Percentiles rank a stretch among this genome's conserved stretches.
Conservation (phyloP, 2,329 filamentous ascomycete genomes). For the Trematosphaeria pertusa region DNA sequence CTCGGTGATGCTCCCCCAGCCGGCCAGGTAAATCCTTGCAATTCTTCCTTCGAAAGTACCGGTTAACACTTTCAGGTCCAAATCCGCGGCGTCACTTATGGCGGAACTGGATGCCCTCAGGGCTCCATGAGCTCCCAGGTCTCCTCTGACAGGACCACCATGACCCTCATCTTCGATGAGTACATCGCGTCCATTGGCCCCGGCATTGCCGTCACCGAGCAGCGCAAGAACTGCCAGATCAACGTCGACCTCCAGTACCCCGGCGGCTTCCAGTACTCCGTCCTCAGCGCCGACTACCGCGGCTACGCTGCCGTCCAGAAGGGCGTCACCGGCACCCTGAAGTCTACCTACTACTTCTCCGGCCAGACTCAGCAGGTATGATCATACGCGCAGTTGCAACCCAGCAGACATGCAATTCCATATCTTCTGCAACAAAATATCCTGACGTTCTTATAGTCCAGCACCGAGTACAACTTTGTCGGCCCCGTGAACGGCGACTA, state of each 20-base stretch:
- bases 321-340: constrained; percentile 57
- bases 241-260: constrained; percentile 61
- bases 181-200: constrained; percentile 60
- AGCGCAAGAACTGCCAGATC: constrained; percentile 62
- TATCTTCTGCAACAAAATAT: background rate
- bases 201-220: constrained; percentile 50
- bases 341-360: constrained; percentile 64
- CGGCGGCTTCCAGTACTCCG: constrained; percentile 60
- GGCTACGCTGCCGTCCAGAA: constrained; percentile 57
- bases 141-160: constrained; percentile 51
- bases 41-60: background rate
- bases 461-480: constrained; percentile 48
- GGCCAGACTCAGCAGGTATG: constrained; percentile 53
- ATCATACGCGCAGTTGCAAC: no score
- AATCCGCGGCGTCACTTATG: constrained; percentile 54
- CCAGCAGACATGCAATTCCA: no score
- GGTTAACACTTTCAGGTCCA: constrained; percentile 43
- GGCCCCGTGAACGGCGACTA: constrained; percentile 49
- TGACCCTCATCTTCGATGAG: constrained; percentile 61
- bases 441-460: constrained; percentile 11
- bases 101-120: constrained; percentile 57
- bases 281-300: constrained; percentile 61
- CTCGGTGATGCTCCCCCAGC: constrained; percentile 38
- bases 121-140: constrained; percentile 53
- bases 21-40: constrained; percentile 30